Evolutionary conservation across 148 eudicot species (phyloP), one percentile per base, ranked within the genome.

Genomic region (Drosera capensis): DNA sequence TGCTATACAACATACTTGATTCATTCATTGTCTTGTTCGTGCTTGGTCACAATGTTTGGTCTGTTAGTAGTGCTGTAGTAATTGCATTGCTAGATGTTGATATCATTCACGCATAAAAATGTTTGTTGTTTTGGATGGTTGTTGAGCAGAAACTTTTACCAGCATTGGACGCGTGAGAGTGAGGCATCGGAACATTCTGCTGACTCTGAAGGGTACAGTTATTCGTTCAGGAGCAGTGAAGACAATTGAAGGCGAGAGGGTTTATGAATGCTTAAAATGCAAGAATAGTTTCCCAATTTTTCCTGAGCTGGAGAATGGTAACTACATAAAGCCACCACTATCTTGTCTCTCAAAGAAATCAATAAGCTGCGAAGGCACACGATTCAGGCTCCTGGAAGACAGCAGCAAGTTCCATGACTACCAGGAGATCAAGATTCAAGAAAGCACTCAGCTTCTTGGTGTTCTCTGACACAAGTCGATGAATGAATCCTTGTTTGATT

Each of bases 351-450:
- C 93, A 43, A 73, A 69, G 71, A 58, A 60, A 20, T 18, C 60
- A 18, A 60, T 59, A 42, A 56, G 55, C 23, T 90, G 99, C 68
- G 87, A 73, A 60, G 73, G 99, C 59, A 75, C 68, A 50, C 72
- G 67, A 46, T 90, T 84, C 60, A 67, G 55, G 51, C 55, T 66
- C 34, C 48, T 90, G 40, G 95, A 80, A 56, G 80, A 74, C 63
- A 74, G 71, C 57, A 71, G 66, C 15, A 59, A 71, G 53, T 85
- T 68, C 52, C 93, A 84, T 57, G 99, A 84, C 58, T 84, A 84
- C 57, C 99, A 90, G 69, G 99, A 90, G 58, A 84, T 84, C 45
- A 90, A 90, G 62, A 75, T 90, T 60, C 99, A 90, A 66, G 95
- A 90, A 55, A 90, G 75, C 52, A 75, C 95, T 2, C 95, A 90